Base-by-base conservation (phyloP, 2,329 filamentous ascomycete genomes). In the Neofusicoccum sp. region DNA sequence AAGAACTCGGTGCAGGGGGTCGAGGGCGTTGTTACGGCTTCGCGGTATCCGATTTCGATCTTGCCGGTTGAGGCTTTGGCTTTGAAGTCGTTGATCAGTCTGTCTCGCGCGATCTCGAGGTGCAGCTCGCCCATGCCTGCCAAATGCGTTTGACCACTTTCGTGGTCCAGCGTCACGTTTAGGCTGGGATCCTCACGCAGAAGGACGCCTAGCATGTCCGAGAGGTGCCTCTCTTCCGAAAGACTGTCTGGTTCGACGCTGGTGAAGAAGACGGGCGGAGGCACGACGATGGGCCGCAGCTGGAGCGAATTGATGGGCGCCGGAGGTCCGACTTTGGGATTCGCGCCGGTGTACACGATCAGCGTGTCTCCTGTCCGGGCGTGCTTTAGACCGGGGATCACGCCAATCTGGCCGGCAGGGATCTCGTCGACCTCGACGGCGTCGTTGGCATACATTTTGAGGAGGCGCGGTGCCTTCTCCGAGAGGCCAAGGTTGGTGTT, bases 121-220 rank as follows among this genome's bases (percentile, higher is more conserved):
- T 99, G 95, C 33, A 99, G 84, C 71, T 96, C 92, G 6, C 95
- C 95, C 95, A 99, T 98, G 3, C 95, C 95, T 60, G 93, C 93
- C 0, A 99, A 83, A 36, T 96, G 89, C 50, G 95, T 97, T 71
- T 97, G 93, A 1, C 95, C 95, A 1, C 92, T 93, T 74, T 97
- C 95, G 66, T 94, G 87, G 70, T 98, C 92, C 34, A 91, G 83
- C 39, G 84, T 90, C 73, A 96, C 91, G 63, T 95, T 87, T 28
- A 99, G 81, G 75, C 93, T 97, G 0, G 95, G 95, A 70, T 99
- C 95, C 79, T 99, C 95, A 68, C 95, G 84, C 0, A 96, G 85
- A 4, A 97, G 84, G 54, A 95, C 86, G 4, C 87, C 85, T 5
- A 99, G 80, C 0, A 90, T 89, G 5, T 89, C 86, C 62, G 91